phyloP scores from a whole-genome alignment of 2,329 filamentous ascomycete species.

The Monosporascus sp. region DNA sequence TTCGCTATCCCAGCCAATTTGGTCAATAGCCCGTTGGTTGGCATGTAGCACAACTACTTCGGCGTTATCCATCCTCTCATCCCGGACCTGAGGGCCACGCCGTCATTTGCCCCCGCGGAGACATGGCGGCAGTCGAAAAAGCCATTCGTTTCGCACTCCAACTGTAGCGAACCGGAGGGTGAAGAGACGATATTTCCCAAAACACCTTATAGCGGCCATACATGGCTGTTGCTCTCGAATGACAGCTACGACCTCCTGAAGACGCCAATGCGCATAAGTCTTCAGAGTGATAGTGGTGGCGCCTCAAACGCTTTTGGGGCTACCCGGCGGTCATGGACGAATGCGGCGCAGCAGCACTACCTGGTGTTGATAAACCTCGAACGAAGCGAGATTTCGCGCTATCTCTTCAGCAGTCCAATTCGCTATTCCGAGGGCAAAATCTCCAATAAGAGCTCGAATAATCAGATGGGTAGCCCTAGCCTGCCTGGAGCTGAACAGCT shows the following conservation, averaged over 20 bases:
- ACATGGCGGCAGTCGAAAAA: conserved; percentile 35
- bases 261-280: conserved; percentile 43
- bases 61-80: conserved; percentile 49
- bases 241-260: conserved; percentile 39
- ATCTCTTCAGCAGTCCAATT: conserved; percentile 38
- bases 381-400: conserved; percentile 36
- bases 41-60: conserved; percentile 49
- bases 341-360: conserved; percentile 44
- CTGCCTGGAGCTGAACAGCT: conserved; percentile 25
- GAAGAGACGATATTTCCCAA: conserved; percentile 29
- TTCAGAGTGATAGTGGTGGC: conserved; percentile 22
- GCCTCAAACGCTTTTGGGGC: conserved; percentile 34
- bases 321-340: conserved; percentile 44
- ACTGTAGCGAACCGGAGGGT: conserved; percentile 12
- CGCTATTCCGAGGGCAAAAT: conserved; percentile 17
- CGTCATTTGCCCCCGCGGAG: conserved; percentile 20
- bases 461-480: neutral
- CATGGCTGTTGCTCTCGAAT: conserved; percentile 44
- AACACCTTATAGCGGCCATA: conserved; percentile 37
- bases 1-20: conserved; percentile 52
- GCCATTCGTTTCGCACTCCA: conserved; percentile 17
- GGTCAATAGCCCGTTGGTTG: conserved; percentile 50
- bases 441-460: neutral
- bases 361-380: conserved; percentile 48
- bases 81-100: conserved; percentile 35